phyloP scores from a whole-genome alignment of 768 basidiomycete genomes.

The Boletus insuetus region DNA sequence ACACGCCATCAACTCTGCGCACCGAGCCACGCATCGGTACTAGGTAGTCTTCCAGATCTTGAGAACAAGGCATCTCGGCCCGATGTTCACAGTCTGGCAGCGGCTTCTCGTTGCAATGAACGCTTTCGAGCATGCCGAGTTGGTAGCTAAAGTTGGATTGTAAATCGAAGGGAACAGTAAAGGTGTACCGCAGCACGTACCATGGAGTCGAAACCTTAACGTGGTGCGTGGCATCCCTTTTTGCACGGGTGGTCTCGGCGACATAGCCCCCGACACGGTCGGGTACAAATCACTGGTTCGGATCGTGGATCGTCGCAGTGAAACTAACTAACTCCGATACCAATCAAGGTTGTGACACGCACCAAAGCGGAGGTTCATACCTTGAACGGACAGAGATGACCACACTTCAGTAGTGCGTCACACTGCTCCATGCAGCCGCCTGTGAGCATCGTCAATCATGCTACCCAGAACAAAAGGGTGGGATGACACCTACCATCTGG shows the following conservation, averaged over 20 bases:
- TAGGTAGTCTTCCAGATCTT: slow-evolving; percentile 37
- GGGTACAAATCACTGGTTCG: slow-evolving; percentile 49
- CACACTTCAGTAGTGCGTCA: slow-evolving; percentile 50
- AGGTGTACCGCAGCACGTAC: slow-evolving; percentile 30
- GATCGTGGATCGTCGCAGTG: slow-evolving; percentile 51
- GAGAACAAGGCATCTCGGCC: slow-evolving; percentile 45
- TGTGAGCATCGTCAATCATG: slow-evolving; percentile 12
- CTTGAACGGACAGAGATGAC: slow-evolving; percentile 63
- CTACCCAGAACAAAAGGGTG: background rate
- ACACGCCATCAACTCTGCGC: slow-evolving; percentile 47
- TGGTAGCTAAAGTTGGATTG: slow-evolving; percentile 36
- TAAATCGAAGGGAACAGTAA: background rate
- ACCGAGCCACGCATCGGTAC: slow-evolving; percentile 41
- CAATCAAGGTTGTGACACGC: background rate
- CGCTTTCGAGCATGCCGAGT: slow-evolving; percentile 42
- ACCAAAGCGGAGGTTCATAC: slow-evolving; percentile 28
- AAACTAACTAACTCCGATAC: slow-evolving; percentile 42
- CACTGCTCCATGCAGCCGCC: slow-evolving; percentile 67
- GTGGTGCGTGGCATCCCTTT: slow-evolving; percentile 50
- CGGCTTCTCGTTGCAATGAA: slow-evolving; percentile 44
- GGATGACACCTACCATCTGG: slow-evolving; percentile 48
- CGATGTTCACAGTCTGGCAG: slow-evolving; percentile 56
- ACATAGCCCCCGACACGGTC: slow-evolving; percentile 53
- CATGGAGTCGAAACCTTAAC: slow-evolving; percentile 42
- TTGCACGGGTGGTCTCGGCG: slow-evolving; percentile 55